Conservation (phyloP, 208 protist genomes). For the Acanthamoeba castellanii region DNA sequence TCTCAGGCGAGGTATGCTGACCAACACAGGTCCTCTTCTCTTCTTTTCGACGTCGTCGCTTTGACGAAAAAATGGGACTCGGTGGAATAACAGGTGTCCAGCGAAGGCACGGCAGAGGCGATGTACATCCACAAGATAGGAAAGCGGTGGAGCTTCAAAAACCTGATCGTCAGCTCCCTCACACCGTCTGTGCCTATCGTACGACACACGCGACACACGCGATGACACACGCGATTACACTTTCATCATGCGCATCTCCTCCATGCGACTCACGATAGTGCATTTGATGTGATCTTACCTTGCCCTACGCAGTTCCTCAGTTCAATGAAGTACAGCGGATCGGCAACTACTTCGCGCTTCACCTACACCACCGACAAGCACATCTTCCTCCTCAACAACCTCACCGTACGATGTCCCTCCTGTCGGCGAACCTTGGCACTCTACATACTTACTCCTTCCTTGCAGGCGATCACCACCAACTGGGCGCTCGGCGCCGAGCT, state of each 20-base stretch:
- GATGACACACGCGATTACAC: background rate
- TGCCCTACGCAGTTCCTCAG: background rate
- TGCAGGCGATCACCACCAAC: conserved; percentile 5
- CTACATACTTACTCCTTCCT: background rate
- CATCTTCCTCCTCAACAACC: conserved; percentile 57
- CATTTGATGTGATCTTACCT: background rate
- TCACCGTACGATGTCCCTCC: background rate
- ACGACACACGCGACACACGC: background rate
- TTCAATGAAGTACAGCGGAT: conserved; percentile 40
- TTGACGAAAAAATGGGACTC: background rate
- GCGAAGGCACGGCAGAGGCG: conserved; percentile 10
- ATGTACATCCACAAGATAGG: conserved; percentile 55
- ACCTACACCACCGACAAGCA: conserved; percentile 70
- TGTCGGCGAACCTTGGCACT: background rate
- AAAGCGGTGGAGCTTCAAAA: background rate
- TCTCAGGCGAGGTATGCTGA: background rate
- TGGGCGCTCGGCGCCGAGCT: conserved; percentile 12
- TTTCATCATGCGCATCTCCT: background rate
- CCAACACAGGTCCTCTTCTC: background rate
- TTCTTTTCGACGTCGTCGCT: background rate
- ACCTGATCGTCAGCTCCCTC: background rate
- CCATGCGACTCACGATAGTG: background rate
- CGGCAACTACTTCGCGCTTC: background rate
- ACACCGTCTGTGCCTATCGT: conserved; percentile 3
- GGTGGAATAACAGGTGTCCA: background rate